Evolutionary conservation across 805 yeast genomes (phyloP).

Genomic region (Teunomyces atbi): DNA sequence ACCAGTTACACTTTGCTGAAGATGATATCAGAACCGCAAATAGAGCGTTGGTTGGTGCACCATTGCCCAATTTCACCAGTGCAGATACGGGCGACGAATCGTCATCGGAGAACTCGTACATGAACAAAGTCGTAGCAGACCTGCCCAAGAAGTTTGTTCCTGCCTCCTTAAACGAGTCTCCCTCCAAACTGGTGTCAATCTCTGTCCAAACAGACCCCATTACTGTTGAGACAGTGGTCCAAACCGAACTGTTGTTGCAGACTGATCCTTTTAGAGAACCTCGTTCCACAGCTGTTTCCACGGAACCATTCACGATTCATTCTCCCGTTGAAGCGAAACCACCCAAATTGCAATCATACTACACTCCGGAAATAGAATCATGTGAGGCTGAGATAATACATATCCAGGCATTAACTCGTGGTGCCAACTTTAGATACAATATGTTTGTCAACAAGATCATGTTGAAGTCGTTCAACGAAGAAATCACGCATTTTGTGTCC

Average conservation of each 20-base stretch:
- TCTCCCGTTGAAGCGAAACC: background rate
- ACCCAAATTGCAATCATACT: background rate
- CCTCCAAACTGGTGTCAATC: slow-evolving; percentile 1
- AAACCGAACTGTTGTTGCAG: slow-evolving; percentile 4
- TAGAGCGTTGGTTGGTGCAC: slow-evolving; percentile 62
- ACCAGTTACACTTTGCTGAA: slow-evolving; percentile 58
- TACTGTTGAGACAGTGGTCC: background rate
- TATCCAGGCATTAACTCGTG: slow-evolving; percentile 71
- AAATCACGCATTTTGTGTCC: slow-evolving; percentile 49
- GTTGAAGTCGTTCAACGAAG: slow-evolving; percentile 54
- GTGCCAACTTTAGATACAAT: slow-evolving; percentile 62
- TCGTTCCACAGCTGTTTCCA: background rate
- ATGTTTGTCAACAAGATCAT: slow-evolving; percentile 63
- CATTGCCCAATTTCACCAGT: slow-evolving; percentile 70
- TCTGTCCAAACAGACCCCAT: slow-evolving; percentile 5
- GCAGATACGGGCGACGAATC: slow-evolving; percentile 29
- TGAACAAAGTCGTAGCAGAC: slow-evolving; percentile 15
- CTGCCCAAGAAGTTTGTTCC: slow-evolving; percentile 7
- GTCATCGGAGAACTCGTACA: slow-evolving; percentile 11
- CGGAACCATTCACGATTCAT: slow-evolving; percentile 4
- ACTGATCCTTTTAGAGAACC: slow-evolving; percentile 9
- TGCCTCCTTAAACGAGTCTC: background rate
- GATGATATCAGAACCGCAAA: slow-evolving; percentile 71
- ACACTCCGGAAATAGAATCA: background rate
- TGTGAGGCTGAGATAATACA: background rate